Evolutionary conservation across 106 monocot genomes (phyloP).

Genomic region (Posidonia australis): DNA sequence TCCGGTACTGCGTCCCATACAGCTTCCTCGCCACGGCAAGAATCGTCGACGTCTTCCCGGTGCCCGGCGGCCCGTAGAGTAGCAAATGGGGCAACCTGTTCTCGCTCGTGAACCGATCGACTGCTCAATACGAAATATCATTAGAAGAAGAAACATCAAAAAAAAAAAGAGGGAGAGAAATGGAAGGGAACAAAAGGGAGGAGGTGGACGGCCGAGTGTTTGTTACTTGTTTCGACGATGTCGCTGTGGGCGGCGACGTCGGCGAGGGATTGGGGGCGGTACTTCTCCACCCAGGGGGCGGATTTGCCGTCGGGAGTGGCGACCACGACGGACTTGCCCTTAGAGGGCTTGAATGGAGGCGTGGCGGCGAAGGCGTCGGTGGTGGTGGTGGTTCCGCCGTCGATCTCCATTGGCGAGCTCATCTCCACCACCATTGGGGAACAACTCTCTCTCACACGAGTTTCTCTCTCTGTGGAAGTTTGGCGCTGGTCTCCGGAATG

Average conservation of each 20-base stretch:
- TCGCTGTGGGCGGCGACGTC: slow-evolving; percentile 99
- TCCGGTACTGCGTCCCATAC: slow-evolving; percentile 67
- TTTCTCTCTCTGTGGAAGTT: background rate
- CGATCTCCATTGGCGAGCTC: slow-evolving; percentile 70
- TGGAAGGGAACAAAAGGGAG: background rate
- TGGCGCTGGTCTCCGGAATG: background rate
- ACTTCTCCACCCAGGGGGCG: slow-evolving; percentile 99
- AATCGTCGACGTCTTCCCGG: slow-evolving; percentile 98
- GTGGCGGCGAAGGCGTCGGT: no score
- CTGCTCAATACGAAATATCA: slow-evolving; percentile 24
- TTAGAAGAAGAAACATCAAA: slow-evolving; percentile 1
- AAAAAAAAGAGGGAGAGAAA: background rate
- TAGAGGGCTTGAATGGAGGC: slow-evolving; percentile 14
- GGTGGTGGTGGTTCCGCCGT: slow-evolving; percentile 7
- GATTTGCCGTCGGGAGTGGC: slow-evolving; percentile 31
- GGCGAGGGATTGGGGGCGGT: slow-evolving; percentile 86
- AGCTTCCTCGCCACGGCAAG: slow-evolving; percentile 91
- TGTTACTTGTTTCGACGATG: slow-evolving; percentile 88
- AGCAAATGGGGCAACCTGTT: slow-evolving; percentile 86
- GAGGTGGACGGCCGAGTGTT: background rate
- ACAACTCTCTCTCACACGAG: background rate
- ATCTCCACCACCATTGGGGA: slow-evolving; percentile 7
- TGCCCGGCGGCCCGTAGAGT: slow-evolving; percentile 94
- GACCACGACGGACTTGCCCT: slow-evolving; percentile 32
- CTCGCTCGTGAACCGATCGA: slow-evolving; percentile 86